Evolutionary conservation across 352 stramenopile species (phyloP), one percentile per base, ranked within the genome.

Genomic region (Phytophthora niederhauseri): DNA sequence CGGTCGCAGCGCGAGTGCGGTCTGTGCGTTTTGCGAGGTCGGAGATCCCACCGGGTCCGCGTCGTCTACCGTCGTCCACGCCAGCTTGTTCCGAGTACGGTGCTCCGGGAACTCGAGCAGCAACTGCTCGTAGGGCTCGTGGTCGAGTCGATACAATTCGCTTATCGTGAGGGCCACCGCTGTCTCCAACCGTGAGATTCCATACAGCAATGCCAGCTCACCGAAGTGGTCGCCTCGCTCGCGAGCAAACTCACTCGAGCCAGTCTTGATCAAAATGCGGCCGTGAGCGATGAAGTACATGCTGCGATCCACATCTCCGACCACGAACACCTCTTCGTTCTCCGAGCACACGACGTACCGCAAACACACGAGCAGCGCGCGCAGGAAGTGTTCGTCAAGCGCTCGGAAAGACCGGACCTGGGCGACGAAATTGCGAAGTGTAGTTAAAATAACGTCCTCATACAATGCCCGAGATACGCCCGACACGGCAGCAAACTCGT

Each of bases 111-210:
- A 95, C 20, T 90, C 79, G 6, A 84, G 63, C 41, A 95, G 56
- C 15, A 93, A 51, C 12, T 77, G 79, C 28, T 93, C 85, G 48
- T 92, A 93, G 6, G 75, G 75, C 6, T 76, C 70, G 36, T 87
- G 55, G 26, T 93, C 85, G 2, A 95, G 71, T 4, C 87, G 82
- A 64, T 93, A 93, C 50, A 95, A 70, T 57, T 95, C 85, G 0
- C 70, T 66, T 0, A 81, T 72, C 3, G 74, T 76, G 6, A 93
- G 59, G 22, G 87, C 76, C 8, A 89, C 77, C 63, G 85, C 93
- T 2, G 82, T 93, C 19, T 89, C 84, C 15, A 81, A 70, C 1
- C 76, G 78, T 0, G 85, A 84, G 31, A 92, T 84, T 0, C 66
- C 61, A 19, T 70, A 73, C 8, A 73, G 30, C 6, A 73, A 34